Percentiles rank a stretch among this genome's conserved stretches.
phyloP scores from a whole-genome alignment of 148 eudicot species.

The Cornus kousa region DNA sequence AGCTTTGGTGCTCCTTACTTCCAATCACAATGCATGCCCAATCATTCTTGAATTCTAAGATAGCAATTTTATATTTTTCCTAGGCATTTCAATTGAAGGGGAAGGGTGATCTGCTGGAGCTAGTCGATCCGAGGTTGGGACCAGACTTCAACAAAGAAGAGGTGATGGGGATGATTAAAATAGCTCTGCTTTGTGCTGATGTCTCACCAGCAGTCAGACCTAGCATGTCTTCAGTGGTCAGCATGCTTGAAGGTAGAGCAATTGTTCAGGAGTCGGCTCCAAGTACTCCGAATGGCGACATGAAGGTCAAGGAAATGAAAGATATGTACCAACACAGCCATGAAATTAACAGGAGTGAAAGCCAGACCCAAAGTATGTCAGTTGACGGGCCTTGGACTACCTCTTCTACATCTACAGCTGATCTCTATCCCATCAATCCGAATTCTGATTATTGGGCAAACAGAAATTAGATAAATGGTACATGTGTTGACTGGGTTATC shows the following conservation, averaged over 20 bases:
- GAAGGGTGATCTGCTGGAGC: constrained; percentile 18
- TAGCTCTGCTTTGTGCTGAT: constrained; percentile 24
- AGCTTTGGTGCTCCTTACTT: too few species aligned
- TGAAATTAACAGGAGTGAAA: background rate
- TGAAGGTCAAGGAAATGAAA: background rate
- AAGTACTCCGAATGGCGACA: background rate
- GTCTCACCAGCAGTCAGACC: constrained; percentile 27
- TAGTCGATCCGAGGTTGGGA: too few species aligned
- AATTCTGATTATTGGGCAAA: constrained; percentile 15
- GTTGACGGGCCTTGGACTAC: constrained; percentile 20
- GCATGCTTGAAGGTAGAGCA: constrained; percentile 32
- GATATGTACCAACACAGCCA: background rate
- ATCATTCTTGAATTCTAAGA: background rate
- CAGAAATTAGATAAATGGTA: background rate
- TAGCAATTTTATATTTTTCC: background rate
- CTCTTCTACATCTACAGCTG: constrained; percentile 20
- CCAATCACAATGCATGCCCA: background rate
- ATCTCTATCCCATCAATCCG: constrained; percentile 19
- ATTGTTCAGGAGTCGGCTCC: constrained; percentile 1
- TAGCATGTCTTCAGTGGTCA: constrained; percentile 35
- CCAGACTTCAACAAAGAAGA: too few species aligned
- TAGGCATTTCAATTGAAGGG: constrained; percentile 25
- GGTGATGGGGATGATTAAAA: constrained; percentile 12
- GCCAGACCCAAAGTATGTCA: constrained; percentile 13
- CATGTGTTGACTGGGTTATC: background rate